These are phyloP conservation scores for Tulasnella sp. DNA, from an alignment of 768 basidiomycete species.

Conservation along the genomic window DNA sequence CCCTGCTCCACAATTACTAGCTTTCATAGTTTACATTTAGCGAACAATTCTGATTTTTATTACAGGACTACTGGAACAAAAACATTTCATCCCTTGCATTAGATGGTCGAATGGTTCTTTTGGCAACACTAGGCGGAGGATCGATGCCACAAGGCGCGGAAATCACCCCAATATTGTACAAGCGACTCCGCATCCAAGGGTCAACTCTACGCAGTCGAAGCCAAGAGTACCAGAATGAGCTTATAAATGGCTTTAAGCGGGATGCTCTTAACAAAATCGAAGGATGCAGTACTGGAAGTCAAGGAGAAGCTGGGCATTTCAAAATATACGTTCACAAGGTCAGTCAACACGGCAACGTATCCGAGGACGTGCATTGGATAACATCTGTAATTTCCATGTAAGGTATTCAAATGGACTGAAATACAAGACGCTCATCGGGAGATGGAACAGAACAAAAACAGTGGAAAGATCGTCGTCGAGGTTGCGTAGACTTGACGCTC, in stretches of 20 bases:
- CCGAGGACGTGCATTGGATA: conserved; percentile 13
- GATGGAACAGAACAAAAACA: conserved; percentile 73
- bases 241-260: conserved; percentile 55
- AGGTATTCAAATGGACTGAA: conserved; percentile 74
- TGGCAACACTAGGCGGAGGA: conserved; percentile 35
- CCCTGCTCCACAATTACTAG: background rate
- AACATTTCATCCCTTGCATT: conserved; percentile 36
- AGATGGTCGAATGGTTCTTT: conserved; percentile 37
- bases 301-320: conserved; percentile 55
- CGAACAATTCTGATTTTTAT: conserved; percentile 36
- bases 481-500: conserved; percentile 24
- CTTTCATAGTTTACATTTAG: conserved; percentile 35
- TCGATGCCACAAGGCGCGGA: conserved; percentile 49
- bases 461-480: conserved; percentile 44
- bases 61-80: conserved; percentile 35
- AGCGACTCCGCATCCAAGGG: conserved; percentile 83
- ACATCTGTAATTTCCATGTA: background rate
- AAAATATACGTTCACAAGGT: conserved; percentile 70
- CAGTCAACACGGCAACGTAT: conserved; percentile 1
- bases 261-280: conserved; percentile 59
- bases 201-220: conserved; percentile 78
- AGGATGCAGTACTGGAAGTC: conserved; percentile 37
- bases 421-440: conserved; percentile 77
- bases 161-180: conserved; percentile 67
- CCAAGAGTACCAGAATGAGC: conserved; percentile 68